These are phyloP conservation scores for Orbilia blumenaviensis DNA, from an alignment of 2,329 filamentous ascomycete species.

Conservation along the genomic window DNA sequence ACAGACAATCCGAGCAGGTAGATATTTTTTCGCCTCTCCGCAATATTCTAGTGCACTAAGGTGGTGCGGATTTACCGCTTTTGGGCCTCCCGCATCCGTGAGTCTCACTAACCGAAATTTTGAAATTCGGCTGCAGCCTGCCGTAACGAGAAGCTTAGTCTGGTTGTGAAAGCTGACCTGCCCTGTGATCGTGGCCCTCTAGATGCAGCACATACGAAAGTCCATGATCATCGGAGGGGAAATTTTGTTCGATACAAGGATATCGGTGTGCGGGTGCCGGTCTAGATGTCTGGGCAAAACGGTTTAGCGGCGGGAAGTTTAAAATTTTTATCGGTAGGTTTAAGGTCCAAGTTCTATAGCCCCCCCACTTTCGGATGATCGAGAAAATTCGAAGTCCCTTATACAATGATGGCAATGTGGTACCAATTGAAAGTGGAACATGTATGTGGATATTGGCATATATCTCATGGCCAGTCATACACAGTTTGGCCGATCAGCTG, in stretches of 20 bases:
- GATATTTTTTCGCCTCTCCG: background rate
- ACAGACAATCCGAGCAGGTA: background rate
- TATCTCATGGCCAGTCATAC: too few relatives aligned
- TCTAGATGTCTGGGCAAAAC: background rate
- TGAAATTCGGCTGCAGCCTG: background rate
- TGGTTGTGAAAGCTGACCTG: background rate
- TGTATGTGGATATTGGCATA: too few relatives aligned
- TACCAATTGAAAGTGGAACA: too few relatives aligned
- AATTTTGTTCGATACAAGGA: background rate
- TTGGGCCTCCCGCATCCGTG: conserved; percentile 6
- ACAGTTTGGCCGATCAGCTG: too few relatives aligned
- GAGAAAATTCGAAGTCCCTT: background rate
- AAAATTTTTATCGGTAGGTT: background rate
- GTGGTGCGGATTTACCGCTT: background rate
- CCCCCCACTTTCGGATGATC: background rate
- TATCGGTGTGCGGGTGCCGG: too few relatives aligned
- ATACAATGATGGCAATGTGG: too few relatives aligned
- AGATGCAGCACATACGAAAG: background rate
- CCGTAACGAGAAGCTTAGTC: conserved; percentile 10
- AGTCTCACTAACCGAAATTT: background rate
- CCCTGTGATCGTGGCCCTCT: background rate
- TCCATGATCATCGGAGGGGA: background rate
- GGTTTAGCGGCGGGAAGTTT: background rate
- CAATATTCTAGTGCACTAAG: background rate
- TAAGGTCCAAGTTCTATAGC: too few relatives aligned